Evolutionary conservation across 108 stramenopile species (phyloP), one percentile per base, ranked within the genome.

Genomic region (Conticribra weissflogii): DNA sequence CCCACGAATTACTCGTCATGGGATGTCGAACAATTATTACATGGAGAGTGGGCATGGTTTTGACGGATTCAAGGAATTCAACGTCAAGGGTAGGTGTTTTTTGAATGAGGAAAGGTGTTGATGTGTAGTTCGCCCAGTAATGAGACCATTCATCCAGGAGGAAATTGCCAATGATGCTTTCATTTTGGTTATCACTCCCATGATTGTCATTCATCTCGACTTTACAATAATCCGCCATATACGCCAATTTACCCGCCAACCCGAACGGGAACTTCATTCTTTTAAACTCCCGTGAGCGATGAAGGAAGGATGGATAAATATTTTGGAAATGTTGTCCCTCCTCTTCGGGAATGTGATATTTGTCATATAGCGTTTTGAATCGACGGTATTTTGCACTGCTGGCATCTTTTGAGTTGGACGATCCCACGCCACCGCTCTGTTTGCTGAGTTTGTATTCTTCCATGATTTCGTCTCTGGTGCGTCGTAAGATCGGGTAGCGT

Each of bases 241-340:
- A 72, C 2, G 62, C 31, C 16, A 64, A 22, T 48, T 56, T 46
- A 15, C 54, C 53, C 0, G 25, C 18, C 27, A 55, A 8, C 24
- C 12, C 17, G 3, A 32, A 2, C 7, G 22, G 3, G 22, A 27
- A 16, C 4, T 33, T 27, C 8, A 30, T 22, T 25, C 54, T 32
- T 8, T 31, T 63, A 28, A 72, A 57, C 15, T 8, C 1, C 22
- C 50, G 14, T 1, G 2, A 1, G 1, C 71, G 59, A 56, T 46
- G 16, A 18, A 28, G 12, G 28, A 48, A 72, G 0, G 62, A 32
- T 50, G 71, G 71, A 48, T 54, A 72, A 2, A 72, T 34, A 23
- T 45, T 64, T 63, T 72, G 71, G 18, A 63, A 57, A 48, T 72
- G 71, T 23, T 72, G 71, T 28, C 71, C 71, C 34, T 72, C 71